Evolutionary conservation across 148 eudicot genomes (phyloP).

Genomic region (Salicornia ramosissima): DNA sequence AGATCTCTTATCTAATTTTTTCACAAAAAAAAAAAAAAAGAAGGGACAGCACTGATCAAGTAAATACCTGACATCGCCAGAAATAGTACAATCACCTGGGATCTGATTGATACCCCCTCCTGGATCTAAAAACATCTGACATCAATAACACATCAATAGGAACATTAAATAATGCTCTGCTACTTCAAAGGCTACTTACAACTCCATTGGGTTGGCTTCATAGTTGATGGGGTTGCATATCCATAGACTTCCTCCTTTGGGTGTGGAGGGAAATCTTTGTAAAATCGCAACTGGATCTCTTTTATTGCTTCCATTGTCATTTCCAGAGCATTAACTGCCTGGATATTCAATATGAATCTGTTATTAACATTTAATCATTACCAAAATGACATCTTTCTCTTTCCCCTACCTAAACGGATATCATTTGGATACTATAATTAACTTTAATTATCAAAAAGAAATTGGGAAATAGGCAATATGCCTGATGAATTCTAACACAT

Average conservation of each 20-base stretch:
- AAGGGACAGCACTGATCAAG: constrained; percentile 1
- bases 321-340: constrained; percentile 96
- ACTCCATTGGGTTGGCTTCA: constrained; percentile 98
- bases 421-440: not conserved
- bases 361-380: not conserved
- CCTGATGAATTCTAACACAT: not conserved
- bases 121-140: constrained; percentile 52
- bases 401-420: not conserved
- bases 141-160: constrained; percentile 3
- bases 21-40: not conserved
- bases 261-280: constrained; percentile 86
- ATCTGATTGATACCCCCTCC: constrained; percentile 97
- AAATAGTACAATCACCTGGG: constrained; percentile 74
- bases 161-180: not conserved
- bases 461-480: not conserved
- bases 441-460: not conserved
- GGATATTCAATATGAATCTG: constrained; percentile 7
- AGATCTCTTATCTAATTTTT: not conserved
- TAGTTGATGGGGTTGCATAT: constrained; percentile 95
- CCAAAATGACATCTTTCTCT: not conserved
- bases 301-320: constrained; percentile 90
- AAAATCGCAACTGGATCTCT: constrained; percentile 76
- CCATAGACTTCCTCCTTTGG: constrained; percentile 71
- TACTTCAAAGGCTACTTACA: constrained; percentile 51
- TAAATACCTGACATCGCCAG: constrained; percentile 87